These are phyloP conservation scores for Fusarium sp. DNA, from an alignment of 2,329 filamentous ascomycete genomes.

Conservation along the genomic window DNA sequence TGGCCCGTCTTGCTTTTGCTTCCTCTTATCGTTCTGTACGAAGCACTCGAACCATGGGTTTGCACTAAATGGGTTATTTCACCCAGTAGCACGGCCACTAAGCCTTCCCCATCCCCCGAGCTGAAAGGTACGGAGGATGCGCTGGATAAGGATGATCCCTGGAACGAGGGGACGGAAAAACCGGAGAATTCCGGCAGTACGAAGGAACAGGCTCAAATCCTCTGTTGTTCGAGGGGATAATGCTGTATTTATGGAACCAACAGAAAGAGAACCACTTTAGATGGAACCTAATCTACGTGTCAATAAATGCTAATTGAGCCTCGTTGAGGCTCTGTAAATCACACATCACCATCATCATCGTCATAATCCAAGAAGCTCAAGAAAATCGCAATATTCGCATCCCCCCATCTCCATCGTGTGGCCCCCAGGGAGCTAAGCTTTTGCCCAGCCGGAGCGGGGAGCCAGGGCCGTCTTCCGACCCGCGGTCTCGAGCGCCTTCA, in stretches of 20 bases:
- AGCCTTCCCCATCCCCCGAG: background rate
- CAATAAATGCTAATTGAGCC: background rate
- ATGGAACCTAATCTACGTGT: background rate
- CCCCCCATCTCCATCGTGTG: slow-evolving; percentile 13
- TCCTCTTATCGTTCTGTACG: background rate
- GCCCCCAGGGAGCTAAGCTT: slow-evolving; percentile 18
- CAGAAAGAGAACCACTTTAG: background rate
- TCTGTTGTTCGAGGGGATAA: background rate
- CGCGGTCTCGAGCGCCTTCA: background rate
- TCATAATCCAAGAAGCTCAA: background rate
- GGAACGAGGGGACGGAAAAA: background rate
- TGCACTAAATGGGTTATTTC: background rate
- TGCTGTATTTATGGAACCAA: slow-evolving; percentile 1
- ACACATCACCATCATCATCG: background rate
- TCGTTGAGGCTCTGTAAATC: background rate
- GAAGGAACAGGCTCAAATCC: background rate
- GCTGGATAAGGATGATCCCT: background rate
- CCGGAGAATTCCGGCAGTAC: background rate
- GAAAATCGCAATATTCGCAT: background rate
- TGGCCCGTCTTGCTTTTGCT: background rate
- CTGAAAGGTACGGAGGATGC: background rate
- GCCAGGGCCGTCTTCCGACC: background rate
- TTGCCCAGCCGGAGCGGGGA: slow-evolving; percentile 30
- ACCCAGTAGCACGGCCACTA: background rate
- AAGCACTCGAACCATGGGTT: background rate